phyloP scores from a whole-genome alignment of 305 asterid species.

The Rubia balearica region DNA sequence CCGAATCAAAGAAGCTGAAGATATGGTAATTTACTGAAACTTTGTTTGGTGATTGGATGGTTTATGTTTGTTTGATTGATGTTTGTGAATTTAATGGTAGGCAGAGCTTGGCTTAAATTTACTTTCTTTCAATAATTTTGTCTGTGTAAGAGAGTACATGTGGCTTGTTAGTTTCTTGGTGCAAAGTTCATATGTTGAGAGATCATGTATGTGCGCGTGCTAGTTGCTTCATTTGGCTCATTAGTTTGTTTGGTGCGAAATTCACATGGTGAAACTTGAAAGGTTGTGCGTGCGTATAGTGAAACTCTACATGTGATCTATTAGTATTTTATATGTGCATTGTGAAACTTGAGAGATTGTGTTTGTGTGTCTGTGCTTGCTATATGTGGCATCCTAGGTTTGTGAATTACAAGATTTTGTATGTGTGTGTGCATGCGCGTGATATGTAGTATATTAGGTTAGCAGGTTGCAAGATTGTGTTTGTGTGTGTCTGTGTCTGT shows the following conservation, averaged over 20 bases:
- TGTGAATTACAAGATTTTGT: neutral
- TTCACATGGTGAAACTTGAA: neutral
- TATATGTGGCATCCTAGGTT: too few species aligned
- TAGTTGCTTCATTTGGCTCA: too few species aligned
- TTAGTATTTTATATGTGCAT: too few species aligned
- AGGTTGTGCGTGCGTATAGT: neutral
- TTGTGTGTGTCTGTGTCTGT: neutral
- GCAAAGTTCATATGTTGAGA: neutral
- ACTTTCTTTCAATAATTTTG: neutral
- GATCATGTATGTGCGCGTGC: neutral
- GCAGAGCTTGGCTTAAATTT: neutral
- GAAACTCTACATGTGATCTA: too few species aligned
- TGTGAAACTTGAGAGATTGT: neutral
- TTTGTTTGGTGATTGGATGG: neutral
- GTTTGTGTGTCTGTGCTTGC: neutral
- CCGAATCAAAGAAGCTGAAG: constrained; percentile 58
- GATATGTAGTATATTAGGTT: neutral
- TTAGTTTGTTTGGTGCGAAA: too few species aligned
- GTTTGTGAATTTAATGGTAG: neutral
- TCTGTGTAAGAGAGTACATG: neutral
- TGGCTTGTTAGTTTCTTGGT: neutral
- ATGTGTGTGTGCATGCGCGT: neutral
- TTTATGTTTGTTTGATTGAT: neutral
- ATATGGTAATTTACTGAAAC: constrained; percentile 47
- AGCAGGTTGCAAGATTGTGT: neutral